Evolutionary conservation across 768 basidiomycete genomes (phyloP), one percentile per base, ranked within the genome.

Genomic region (Trametes cubensis): DNA sequence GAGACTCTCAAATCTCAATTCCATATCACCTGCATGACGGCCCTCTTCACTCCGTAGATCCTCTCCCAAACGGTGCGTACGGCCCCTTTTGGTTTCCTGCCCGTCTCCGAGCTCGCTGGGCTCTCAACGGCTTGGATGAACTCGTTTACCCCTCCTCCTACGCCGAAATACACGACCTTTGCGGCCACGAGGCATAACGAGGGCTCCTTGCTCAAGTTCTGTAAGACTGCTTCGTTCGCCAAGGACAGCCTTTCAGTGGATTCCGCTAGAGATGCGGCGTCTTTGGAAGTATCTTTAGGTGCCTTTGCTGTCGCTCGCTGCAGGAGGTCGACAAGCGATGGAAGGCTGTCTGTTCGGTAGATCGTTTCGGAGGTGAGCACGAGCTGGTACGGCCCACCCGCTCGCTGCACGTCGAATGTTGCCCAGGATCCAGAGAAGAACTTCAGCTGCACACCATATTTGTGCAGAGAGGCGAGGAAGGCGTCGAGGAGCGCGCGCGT

Each of bases 281-380:
- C 48, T 46, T 42, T 17, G 3, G 55, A 10, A 34, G 34, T 34
- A 1, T 2, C 20, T 15, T 34, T 14, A 1, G 4, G 18, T 28
- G 39, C 20, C 25, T 18, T 20, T n/a, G 26, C 50, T 26, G 53
- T 56, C 51, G 58, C 78, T 78, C 14, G 82, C 78, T 76, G 74
- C 71, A 92, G 69, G 20, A 89, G 72, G 39, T 74, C 67, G 21
- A 91, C 73, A 44, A 99, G 77, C 26, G 85, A 76, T 0, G 77
- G 76, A 2, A 96, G 79, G 63, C 83, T 88, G 1, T 85, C 82
- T 13, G 79, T 75, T 26, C 85, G 80, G 70, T 99, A 98, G 21
- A 98, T 93, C 42, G 96, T 98, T 76, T 99, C 96, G 25, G 92
- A 92, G 0, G 94, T 94, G 52, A 98, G 76, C 2, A 97, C 78